Conservation (phyloP, 257 asterid species). For the Scutellaria baicalensis region DNA sequence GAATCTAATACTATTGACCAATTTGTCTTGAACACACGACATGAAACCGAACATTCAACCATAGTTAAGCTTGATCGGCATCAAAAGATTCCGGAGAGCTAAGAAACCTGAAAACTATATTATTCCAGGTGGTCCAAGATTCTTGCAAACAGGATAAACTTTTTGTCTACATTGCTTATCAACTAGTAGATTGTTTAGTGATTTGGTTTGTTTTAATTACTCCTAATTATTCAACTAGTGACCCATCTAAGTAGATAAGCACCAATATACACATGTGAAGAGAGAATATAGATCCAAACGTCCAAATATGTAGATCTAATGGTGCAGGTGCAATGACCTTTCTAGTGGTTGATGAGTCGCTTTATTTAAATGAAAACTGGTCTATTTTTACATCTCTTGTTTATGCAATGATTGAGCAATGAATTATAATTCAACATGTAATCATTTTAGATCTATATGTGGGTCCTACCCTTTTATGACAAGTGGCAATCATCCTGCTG, state of each 20-base stretch:
- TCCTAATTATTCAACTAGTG: background rate
- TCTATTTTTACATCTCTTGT: background rate
- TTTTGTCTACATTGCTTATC: no score
- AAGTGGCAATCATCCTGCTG: conserved; percentile 4
- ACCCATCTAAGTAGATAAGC: conserved; percentile 15
- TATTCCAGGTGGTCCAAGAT: background rate
- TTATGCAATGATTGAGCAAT: conserved; percentile 21
- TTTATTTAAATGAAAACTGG: conserved; percentile 8
- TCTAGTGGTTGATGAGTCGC: conserved; percentile 20
- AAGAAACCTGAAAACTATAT: background rate
- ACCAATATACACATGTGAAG: conserved; percentile 2
- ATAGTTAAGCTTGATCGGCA: background rate
- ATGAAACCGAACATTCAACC: no score
- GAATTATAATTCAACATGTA: background rate
- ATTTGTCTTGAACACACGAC: no score
- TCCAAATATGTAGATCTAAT: conserved; percentile 3
- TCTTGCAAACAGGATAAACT: background rate
- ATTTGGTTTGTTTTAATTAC: background rate
- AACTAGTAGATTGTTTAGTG: background rate
- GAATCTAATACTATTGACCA: no score
- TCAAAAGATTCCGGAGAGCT: background rate
- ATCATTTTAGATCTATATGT: background rate
- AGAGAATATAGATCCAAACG: background rate
- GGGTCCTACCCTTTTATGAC: background rate
- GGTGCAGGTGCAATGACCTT: conserved; percentile 28